Evolutionary conservation across 164 flowering plant genomes (phyloP).

Genomic region (Stephania japonica): DNA sequence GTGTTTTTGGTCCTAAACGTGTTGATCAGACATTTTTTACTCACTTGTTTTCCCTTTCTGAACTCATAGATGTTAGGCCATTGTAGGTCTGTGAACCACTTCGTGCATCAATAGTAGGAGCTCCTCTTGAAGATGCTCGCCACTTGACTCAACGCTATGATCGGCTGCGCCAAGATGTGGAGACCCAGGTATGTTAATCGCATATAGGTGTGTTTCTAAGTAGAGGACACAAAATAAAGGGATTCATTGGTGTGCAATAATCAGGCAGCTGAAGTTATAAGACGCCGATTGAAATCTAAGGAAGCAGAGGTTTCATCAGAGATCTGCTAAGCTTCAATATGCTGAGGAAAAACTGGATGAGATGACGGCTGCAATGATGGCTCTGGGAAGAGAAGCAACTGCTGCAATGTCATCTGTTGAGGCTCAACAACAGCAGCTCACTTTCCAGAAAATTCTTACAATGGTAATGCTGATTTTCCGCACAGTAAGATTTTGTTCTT

Average conservation of each 20-base stretch:
- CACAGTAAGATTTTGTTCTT: neutral
- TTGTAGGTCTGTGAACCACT: constrained; percentile 63
- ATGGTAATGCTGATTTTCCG: constrained; percentile 34
- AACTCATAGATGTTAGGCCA: constrained; percentile 12
- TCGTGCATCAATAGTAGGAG: constrained; percentile 46
- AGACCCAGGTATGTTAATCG: constrained; percentile 52
- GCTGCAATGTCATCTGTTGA: constrained; percentile 70
- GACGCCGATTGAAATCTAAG: constrained; percentile 42
- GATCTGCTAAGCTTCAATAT: constrained; percentile 41
- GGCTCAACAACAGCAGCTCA: constrained; percentile 58
- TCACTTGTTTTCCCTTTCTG: constrained; percentile 10
- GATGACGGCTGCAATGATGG: constrained; percentile 42
- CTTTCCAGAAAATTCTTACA: constrained; percentile 41
- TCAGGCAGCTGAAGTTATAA: constrained; percentile 60
- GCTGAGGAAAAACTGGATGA: constrained; percentile 59
- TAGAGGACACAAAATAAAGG: constrained; percentile 1
- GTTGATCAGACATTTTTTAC: neutral
- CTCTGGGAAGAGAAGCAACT: constrained; percentile 64
- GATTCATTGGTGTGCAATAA: constrained; percentile 13
- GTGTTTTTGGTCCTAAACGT: neutral
- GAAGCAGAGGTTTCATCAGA: constrained; percentile 45
- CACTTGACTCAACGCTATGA: constrained; percentile 58
- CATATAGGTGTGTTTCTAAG: neutral
- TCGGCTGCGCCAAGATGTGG: constrained; percentile 56
- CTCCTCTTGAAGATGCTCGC: constrained; percentile 77